A percentile compares a stretch with the other conserved stretches of the same genome.
Conservation (phyloP, 1,284 basidiomycete genomes). For the Sanghuangporus weigelae region DNA sequence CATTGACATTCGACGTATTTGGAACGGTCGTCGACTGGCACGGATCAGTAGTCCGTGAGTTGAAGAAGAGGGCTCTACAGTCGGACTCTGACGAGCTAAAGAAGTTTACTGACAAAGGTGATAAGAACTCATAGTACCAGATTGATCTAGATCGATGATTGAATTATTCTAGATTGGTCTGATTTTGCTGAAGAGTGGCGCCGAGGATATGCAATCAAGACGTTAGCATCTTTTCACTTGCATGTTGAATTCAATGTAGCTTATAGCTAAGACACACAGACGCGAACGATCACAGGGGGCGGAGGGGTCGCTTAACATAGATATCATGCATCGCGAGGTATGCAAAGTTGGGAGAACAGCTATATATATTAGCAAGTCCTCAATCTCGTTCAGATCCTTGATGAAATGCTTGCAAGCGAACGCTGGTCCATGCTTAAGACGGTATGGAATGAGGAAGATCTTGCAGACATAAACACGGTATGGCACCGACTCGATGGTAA, state of each 20-base stretch:
- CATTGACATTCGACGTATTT: conserved; percentile 57
- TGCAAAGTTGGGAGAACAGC: neutral
- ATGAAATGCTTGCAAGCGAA: conserved; percentile 41
- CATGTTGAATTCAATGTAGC: neutral
- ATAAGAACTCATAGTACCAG: neutral
- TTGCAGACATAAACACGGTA: conserved; percentile 38
- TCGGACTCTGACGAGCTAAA: conserved; percentile 8
- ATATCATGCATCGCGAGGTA: conserved; percentile 53
- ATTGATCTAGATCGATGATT: neutral
- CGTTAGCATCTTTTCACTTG: conserved; percentile 32
- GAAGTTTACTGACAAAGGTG: conserved; percentile 12
- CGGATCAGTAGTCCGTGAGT: conserved; percentile 38
- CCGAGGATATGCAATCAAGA: conserved; percentile 39
- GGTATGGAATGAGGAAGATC: conserved; percentile 38
- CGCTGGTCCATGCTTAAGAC: conserved; percentile 43
- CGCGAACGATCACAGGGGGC: conserved; percentile 38
- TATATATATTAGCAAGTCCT: neutral
- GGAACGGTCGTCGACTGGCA: conserved; percentile 64
- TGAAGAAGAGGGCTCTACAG: conserved; percentile 23
- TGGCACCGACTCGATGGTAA: conserved; percentile 56
- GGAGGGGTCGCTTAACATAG: conserved; percentile 45
- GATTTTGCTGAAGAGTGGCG: conserved; percentile 56
- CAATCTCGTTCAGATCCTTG: conserved; percentile 41
- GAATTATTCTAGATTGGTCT: conserved; percentile 33
- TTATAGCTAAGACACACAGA: conserved; percentile 19